Evolutionary conservation across 805 yeast species (phyloP).

Genomic region (Candida sphagnicola): DNA sequence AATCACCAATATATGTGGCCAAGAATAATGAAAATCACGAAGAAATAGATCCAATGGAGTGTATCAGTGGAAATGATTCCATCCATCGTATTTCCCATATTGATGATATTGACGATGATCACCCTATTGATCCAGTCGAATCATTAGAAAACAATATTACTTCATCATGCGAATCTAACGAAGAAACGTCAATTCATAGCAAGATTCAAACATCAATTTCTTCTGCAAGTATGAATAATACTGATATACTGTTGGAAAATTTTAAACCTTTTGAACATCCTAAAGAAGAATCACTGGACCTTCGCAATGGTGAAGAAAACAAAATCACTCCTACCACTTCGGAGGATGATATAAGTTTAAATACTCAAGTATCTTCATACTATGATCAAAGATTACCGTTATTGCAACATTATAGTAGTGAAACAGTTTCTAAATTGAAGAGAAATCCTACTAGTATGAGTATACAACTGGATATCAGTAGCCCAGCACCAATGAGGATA

Average conservation of each 20-base stretch:
- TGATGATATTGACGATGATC: neutral
- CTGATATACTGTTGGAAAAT: neutral
- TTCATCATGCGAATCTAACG: neutral
- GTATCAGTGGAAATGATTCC: neutral
- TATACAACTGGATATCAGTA: slow-evolving; percentile 1
- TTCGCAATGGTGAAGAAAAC: neutral
- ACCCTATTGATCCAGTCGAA: no score
- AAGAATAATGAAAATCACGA: neutral
- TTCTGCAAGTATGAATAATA: neutral
- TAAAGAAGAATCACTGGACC: neutral
- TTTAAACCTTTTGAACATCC: neutral
- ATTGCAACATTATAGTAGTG: slow-evolving; percentile 19
- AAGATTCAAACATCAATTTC: slow-evolving; percentile 1
- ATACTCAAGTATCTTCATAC: slow-evolving; percentile 13
- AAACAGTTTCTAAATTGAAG: slow-evolving; percentile 7
- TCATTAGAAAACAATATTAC: no score
- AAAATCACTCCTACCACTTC: neutral
- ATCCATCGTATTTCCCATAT: neutral
- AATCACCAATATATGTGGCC: neutral
- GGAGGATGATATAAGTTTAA: neutral
- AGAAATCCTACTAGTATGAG: slow-evolving; percentile 1
- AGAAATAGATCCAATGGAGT: neutral
- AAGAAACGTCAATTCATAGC: slow-evolving; percentile 1
- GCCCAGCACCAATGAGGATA: neutral
- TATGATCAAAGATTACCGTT: slow-evolving; percentile 25